Base-by-base conservation (phyloP, 176 grass and related monocot species). In the Cenchrus fungigraminus region DNA sequence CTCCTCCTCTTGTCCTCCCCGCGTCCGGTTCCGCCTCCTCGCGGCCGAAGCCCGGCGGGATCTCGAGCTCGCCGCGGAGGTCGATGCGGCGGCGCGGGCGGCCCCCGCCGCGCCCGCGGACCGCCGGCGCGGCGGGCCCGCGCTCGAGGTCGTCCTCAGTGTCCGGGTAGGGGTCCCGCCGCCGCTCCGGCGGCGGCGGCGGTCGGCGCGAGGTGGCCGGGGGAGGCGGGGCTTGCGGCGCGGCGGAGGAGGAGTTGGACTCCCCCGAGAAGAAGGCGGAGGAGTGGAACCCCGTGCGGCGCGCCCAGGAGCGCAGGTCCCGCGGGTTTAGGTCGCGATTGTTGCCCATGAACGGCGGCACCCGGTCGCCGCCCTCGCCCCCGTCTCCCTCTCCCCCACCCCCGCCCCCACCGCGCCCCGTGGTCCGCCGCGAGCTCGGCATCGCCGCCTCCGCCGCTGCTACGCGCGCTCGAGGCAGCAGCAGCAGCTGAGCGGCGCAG, bases 241-340 rank as follows among this genome's bases (percentile, higher is more conserved):
- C 73, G 32, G 45, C 68, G 74, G 68, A 40, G 74, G 73, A 76
- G 6, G 75, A 77, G 57, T 65, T 77, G 46, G 58, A 81, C 77
- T 96, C 97, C 20, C 97, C 90, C 59, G 93, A 97, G 91, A 92
- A 83, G 79, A 78, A 91, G 63, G 84, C 29, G 9, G 77, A 89
- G 15, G 90, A 43, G 60, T 95, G 88, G 83, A 95, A 99, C 3
- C 97, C 91, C 12, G 97, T 99, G 79, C 97, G 86, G 60, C 89
- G 91, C 76, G 97, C 93, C 97, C 97, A 99, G 56, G 97, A 92
- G 47, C 82, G 79, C n/a, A 99, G 82, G 12, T 95, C 97, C 46
- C 80, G 87, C 54, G 97, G 97, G 90, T 86, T 99, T 86, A 92
- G 93, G 81, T 99, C 97, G 12, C 45, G 79, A 79, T 79, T 92